Evolutionary conservation across 306 rosid species (phyloP).

Genomic region (Rosa rugosa): DNA sequence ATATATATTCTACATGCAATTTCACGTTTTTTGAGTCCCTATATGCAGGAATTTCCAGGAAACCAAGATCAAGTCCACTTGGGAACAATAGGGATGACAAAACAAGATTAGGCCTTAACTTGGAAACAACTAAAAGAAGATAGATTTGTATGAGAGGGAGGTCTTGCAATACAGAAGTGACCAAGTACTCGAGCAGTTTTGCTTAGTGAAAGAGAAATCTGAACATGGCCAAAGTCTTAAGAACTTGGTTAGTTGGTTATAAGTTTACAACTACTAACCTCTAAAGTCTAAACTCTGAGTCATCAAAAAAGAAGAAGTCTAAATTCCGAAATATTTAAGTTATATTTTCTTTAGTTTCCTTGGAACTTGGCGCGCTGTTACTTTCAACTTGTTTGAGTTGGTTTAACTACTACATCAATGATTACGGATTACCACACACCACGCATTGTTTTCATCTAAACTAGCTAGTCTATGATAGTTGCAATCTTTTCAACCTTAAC

Average conservation of each 20-base stretch:
- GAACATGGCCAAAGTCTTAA: not conserved
- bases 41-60: not conserved
- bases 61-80: slow-evolving; percentile 11
- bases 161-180: not conserved
- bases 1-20: not conserved
- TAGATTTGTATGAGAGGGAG: not conserved
- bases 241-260: not conserved
- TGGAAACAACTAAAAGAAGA: slow-evolving; percentile 7
- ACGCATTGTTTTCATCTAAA: not conserved
- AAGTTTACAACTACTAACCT: not conserved
- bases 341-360: not conserved
- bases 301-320: no score
- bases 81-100: slow-evolving; percentile 11
- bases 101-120: no score
- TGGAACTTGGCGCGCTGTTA: not conserved
- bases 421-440: not conserved
- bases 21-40: not conserved
- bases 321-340: not conserved
- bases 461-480: not conserved
- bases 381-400: slow-evolving; percentile 5
- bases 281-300: not conserved
- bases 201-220: slow-evolving; percentile 12
- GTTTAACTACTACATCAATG: slow-evolving; percentile 18
- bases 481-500: not conserved
- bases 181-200: not conserved